Conservation (phyloP, 768 basidiomycete genomes). For the Jaapia argillacea region DNA sequence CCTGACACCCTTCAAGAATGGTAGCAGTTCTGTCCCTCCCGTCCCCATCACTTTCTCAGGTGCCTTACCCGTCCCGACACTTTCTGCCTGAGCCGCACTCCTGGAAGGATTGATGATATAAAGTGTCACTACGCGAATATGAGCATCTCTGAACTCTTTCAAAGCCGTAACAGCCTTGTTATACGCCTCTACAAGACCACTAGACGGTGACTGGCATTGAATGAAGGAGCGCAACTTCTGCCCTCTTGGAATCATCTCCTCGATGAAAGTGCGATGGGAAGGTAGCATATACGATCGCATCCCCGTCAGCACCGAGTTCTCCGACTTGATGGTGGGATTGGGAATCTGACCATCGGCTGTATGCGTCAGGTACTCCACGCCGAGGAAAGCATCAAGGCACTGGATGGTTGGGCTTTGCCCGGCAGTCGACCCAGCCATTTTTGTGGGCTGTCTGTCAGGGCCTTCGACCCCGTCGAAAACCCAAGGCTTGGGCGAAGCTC, state of each 20-base stretch:
- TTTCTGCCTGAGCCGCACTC: no score
- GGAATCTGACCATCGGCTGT: constrained; percentile 6
- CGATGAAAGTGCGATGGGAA: neutral
- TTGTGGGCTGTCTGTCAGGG: constrained; percentile 32
- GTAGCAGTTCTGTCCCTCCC: constrained; percentile 46
- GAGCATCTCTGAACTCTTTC: constrained; percentile 66
- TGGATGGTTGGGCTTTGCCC: constrained; percentile 78
- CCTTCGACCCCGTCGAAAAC: constrained; percentile 50
- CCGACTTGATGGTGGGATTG: neutral
- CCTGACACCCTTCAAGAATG: constrained; percentile 46
- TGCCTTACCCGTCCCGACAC: constrained; percentile 8
- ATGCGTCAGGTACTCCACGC: constrained; percentile 36
- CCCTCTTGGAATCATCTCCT: neutral
- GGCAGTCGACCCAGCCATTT: constrained; percentile 71
- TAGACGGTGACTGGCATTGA: constrained; percentile 26
- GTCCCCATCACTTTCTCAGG: constrained; percentile 33
- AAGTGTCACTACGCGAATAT: constrained; percentile 63
- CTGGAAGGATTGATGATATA: constrained; percentile 72
- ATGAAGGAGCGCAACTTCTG: neutral
- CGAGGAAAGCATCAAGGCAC: constrained; percentile 62
- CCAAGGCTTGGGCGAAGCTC: constrained; percentile 35
- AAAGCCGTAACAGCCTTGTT: constrained; percentile 55
- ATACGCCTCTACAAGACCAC: constrained; percentile 66
- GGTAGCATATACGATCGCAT: neutral
- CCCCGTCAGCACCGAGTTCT: neutral